Base-by-base conservation (phyloP, 1,284 basidiomycete genomes). In the Leccinum solheimii region DNA sequence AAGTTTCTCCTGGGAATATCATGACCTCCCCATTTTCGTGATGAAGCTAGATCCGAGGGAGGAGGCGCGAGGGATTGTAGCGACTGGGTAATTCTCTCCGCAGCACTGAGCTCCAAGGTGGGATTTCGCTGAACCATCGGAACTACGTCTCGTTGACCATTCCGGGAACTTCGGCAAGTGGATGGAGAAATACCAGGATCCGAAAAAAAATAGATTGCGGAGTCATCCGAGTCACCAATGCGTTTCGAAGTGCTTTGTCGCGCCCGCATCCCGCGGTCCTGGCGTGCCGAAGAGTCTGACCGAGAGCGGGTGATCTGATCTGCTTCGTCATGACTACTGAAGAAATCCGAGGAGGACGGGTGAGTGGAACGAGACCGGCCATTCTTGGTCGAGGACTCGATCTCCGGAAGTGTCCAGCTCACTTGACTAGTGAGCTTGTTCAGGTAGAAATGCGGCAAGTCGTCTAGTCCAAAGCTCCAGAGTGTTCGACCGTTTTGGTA, bases 401-500 rank as follows among this genome's bases (percentile, higher is more conserved):
- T 52, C 62, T 84, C 83, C 23, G 88, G 87, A 38, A 85, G 77
- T 1, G 84, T 86, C 91, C 89, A 91, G 55, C 83, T 83, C 27
- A 87, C 77, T 62, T 86, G 80, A 23, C 90, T 88, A 59, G 88
- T 90, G 16, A 82, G 70, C 66, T 83, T 86, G 79, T 96, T 95
- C 72, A 83, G 76, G 74, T 92, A 95, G 73, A 86, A 93, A 74
- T 90, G 91, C 2, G 87, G 89, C 89, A 55, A 94, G 80, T 55
- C 87, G 86, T 65, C 85, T 85, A 21, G 87, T 77, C 94, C 94
- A 96, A 7, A 87, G 88, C 65, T 91, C 86, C 27, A 91, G 90
- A 7, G 84, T 89, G 32, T 82, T 80, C 36, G 80, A 81, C 50
- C 82, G 82, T 58, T 79, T 83, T 27, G 79, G 80, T 45, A 88